Percentiles rank a stretch among this genome's conserved stretches.
These are phyloP conservation scores for Pachyrhizus erosus DNA, from an alignment of 306 rosid genomes.

Conservation along the genomic window DNA sequence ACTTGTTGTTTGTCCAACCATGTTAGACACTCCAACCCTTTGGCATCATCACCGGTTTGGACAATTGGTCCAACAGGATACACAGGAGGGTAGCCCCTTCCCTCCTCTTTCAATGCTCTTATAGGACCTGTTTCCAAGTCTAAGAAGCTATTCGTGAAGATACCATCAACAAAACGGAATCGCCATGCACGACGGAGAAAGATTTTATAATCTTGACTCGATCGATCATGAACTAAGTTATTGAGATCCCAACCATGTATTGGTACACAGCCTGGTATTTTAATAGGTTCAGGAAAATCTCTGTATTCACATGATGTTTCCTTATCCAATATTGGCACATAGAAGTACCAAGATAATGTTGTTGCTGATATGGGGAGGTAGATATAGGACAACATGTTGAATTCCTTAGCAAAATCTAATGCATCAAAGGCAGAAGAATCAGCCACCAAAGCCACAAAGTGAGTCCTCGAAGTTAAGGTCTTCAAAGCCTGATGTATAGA, in stretches of 20 bases:
- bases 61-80: conserved; percentile 32
- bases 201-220: background rate
- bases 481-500: conserved; percentile 1
- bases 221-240: background rate
- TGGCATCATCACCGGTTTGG: background rate
- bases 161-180: conserved; percentile 10
- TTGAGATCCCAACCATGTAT: conserved; percentile 28
- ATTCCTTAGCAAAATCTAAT: conserved; percentile 8
- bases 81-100: conserved; percentile 16
- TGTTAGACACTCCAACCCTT: background rate
- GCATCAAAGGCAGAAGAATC: conserved; percentile 20
- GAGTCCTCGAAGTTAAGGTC: background rate
- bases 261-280: conserved; percentile 35
- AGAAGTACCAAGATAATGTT: background rate
- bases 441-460: conserved; percentile 13
- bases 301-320: conserved; percentile 30
- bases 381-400: conserved; percentile 32
- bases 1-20: conserved; percentile 39
- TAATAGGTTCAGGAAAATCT: conserved; percentile 1
- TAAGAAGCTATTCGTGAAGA: conserved; percentile 18
- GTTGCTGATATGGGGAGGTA: background rate
- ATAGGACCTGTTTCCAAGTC: conserved; percentile 30
- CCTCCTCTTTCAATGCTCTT: conserved; percentile 27
- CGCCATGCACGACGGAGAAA: background rate
- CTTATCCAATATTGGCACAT: conserved; percentile 9